Evolutionary conservation across 495 filamentous ascomycete genomes (phyloP), one percentile per base, ranked within the genome.

Genomic region (Lindgomyces ingoldianus): DNA sequence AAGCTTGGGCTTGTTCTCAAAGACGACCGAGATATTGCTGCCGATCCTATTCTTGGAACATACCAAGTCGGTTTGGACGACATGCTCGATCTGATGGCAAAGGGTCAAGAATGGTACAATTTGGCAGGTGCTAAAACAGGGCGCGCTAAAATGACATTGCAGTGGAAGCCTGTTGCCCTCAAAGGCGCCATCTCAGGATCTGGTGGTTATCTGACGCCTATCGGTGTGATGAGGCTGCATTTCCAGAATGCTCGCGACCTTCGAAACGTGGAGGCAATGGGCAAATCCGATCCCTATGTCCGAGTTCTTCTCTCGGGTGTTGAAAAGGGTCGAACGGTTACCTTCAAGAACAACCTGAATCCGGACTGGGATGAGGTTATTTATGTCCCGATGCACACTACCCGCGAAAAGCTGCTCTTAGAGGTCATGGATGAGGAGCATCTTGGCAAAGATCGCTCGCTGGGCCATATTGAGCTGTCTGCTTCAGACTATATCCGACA

Each of bases 351-450:
- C 73, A 96, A 96, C 70, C 85, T 99, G 19, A 90, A 96, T 69
- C 94, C 94, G 1, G 87, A 95, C 30, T 99, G 89, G 89, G 91
- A 99, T 70, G 95, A 99, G 74, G 84, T 98, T 12, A 82, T 96
- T 46, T 99, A 99, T 74, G 83, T 99, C 0, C 93, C 95, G 0
- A 83, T 99, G 58, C 95, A 98, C 74, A 89, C 87, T 11, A 57
- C 81, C n/a, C 87, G 88, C 30, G 95, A 98, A 74, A 93, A 87
- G 66, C 74, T 99, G 19, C 84, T 84, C 0, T 76, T 99, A 14
- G 94, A 98, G 74, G 91, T 97, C 62, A 98, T 99, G 94, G 94
- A 99, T 68, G 84, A 91, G 55, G 94, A 99, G 76, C 91, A 84
- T 51, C 79, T 96, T 60, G 88, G 89, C 60, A 91, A 89, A 69